phyloP scores from a whole-genome alignment of 192 early-diverging fungal species.

The Neocallimastix lanati region DNA sequence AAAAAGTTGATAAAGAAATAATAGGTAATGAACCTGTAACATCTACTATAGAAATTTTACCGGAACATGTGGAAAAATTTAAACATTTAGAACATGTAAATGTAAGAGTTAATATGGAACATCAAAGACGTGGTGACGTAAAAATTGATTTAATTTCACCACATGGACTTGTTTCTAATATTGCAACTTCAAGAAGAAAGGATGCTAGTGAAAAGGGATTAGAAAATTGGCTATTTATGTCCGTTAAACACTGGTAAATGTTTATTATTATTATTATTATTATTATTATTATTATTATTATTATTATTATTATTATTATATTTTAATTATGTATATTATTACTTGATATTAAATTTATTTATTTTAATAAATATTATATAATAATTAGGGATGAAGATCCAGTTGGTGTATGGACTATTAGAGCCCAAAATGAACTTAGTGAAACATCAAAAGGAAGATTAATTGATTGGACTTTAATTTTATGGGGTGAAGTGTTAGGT shows the following conservation, averaged over 20 bases:
- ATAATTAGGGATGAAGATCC: conserved; percentile 66
- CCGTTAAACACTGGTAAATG: conserved; percentile 80
- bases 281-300: too few relatives aligned
- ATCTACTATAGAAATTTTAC: not conserved
- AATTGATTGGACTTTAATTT: not conserved
- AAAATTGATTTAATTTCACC: conserved; percentile 68
- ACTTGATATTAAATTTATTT: too few relatives aligned
- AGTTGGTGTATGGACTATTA: conserved; percentile 60
- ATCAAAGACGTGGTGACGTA: conserved; percentile 68
- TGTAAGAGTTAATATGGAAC: conserved; percentile 63
- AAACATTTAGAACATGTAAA: conserved; percentile 69
- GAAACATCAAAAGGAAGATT: not conserved
- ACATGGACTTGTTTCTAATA: conserved; percentile 31
- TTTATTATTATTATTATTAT: too few relatives aligned
- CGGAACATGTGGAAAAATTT: conserved; percentile 7
- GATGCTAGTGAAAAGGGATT: conserved; percentile 57
- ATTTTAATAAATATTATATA: too few relatives aligned
- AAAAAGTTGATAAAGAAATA: not conserved
- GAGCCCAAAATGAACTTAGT: not conserved
- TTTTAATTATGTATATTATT: too few relatives aligned
- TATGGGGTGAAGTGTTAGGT: not conserved
- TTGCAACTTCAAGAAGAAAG: conserved; percentile 40
- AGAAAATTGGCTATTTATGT: conserved; percentile 82
- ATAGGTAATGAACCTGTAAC: not conserved
- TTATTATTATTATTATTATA: too few relatives aligned